These are phyloP conservation scores for Nemania abortiva DNA, from an alignment of 2,329 filamentous ascomycete genomes.

Conservation along the genomic window DNA sequence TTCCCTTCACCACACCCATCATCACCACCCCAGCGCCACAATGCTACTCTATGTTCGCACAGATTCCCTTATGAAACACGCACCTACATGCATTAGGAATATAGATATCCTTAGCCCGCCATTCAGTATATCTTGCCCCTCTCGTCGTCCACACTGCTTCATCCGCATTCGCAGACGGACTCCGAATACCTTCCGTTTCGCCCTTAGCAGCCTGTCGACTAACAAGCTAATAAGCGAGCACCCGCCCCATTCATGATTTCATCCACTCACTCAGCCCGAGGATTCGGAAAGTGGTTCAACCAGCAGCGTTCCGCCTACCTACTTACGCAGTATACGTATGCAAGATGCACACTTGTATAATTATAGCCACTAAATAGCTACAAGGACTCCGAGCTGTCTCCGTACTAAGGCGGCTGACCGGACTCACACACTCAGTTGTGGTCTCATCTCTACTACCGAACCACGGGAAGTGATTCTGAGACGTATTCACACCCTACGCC, in stretches of 20 bases:
- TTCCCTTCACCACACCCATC: background rate
- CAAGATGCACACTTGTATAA: background rate
- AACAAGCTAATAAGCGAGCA: slow-evolving; percentile 6
- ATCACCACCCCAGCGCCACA: slow-evolving; percentile 18
- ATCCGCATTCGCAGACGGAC: slow-evolving; percentile 16
- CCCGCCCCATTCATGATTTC: background rate
- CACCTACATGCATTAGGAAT: background rate
- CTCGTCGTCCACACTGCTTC: background rate
- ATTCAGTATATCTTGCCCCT: background rate
- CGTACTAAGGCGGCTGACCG: background rate
- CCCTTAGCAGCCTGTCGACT: background rate
- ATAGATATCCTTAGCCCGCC: background rate
- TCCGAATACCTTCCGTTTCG: slow-evolving; percentile 9
- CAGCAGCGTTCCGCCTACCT: background rate
- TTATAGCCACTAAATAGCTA: background rate
- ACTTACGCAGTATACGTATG: too few relatives aligned
- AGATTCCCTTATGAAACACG: slow-evolving; percentile 23
- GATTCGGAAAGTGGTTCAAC: slow-evolving; percentile 8
- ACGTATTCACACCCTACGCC: background rate
- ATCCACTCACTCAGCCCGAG: background rate
- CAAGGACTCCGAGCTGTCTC: slow-evolving; percentile 22
- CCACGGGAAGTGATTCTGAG: background rate
- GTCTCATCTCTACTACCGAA: background rate
- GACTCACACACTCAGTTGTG: background rate
- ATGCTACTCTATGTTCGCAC: slow-evolving; percentile 8